Evolutionary conservation across 2,329 filamentous ascomycete genomes (phyloP).

Genomic region (Aspergillus carbonarius): DNA sequence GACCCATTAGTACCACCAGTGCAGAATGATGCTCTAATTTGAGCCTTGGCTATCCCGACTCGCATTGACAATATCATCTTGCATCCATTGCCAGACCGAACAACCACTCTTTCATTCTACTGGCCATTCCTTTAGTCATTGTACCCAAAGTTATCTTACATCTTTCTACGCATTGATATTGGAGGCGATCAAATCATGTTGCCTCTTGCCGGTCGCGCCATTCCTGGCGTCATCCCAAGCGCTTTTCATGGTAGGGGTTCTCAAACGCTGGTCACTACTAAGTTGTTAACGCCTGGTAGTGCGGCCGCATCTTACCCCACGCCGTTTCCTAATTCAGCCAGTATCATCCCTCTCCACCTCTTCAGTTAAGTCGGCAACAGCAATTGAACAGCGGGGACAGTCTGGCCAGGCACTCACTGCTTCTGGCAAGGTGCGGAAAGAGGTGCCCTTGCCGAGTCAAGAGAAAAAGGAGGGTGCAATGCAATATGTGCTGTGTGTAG

Average conservation of each 20-base stretch:
- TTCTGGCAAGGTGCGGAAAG: slow-evolving; percentile 46
- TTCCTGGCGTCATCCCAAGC: slow-evolving; percentile 27
- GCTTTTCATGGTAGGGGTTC: slow-evolving; percentile 27
- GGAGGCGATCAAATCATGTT: slow-evolving; percentile 23
- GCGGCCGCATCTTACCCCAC: slow-evolving; percentile 29
- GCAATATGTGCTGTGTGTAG: slow-evolving; percentile 52
- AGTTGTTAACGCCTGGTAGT: slow-evolving; percentile 26
- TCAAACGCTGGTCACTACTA: neutral
- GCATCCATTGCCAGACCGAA: neutral
- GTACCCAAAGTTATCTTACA: neutral
- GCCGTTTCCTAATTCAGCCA: slow-evolving; percentile 35
- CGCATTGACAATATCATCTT: neutral
- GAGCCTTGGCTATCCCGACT: neutral
- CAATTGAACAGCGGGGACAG: slow-evolving; percentile 38
- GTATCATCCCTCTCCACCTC: slow-evolving; percentile 45
- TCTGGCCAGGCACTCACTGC: slow-evolving; percentile 37
- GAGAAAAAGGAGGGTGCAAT: slow-evolving; percentile 52
- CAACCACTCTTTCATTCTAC: neutral
- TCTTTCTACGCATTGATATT: neutral
- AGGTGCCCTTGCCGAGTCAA: slow-evolving; percentile 51
- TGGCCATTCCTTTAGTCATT: neutral
- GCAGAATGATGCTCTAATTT: slow-evolving; percentile 12
- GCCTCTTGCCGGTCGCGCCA: slow-evolving; percentile 25
- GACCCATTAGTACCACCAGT: slow-evolving; percentile 12
- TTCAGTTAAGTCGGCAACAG: slow-evolving; percentile 44